Percentiles rank a stretch among this genome's conserved stretches.
Conservation (phyloP, 2,329 filamentous ascomycete species). For the Epichloe amarillans region DNA sequence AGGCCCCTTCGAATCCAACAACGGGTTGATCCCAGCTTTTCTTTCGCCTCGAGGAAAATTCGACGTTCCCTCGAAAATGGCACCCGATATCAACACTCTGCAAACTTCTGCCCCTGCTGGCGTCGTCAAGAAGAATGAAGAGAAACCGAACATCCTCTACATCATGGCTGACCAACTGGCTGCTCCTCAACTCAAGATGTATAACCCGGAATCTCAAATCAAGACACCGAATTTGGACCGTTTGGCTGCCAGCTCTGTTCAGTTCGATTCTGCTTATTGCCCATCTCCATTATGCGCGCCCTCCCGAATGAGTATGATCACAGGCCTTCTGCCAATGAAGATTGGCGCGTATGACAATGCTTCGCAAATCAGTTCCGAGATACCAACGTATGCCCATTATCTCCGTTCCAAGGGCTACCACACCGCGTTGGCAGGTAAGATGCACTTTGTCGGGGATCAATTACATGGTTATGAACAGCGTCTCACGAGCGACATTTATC, state of each 20-base stretch:
- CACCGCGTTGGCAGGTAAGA: constrained; percentile 84
- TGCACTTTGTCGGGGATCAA: constrained; percentile 95
- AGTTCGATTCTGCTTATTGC: constrained; percentile 91
- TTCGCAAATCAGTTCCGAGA: constrained; percentile 66
- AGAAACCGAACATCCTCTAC: constrained; percentile 42
- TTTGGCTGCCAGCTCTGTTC: constrained; percentile 67
- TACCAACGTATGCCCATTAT: constrained; percentile 88
- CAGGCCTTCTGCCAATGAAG: constrained; percentile 78
- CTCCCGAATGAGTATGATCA: constrained; percentile 89
- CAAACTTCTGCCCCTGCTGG: constrained; percentile 35
- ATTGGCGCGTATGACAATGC: constrained; percentile 91
- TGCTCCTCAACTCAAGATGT: constrained; percentile 80
- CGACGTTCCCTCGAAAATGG: constrained; percentile 36
- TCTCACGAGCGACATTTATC: constrained; percentile 91
- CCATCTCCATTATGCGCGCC: constrained; percentile 86
- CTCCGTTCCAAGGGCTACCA: constrained; percentile 75
- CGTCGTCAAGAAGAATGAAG: constrained; percentile 10
- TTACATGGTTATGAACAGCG: constrained; percentile 87
- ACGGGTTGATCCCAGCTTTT: not conserved
- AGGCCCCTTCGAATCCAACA: not conserved
- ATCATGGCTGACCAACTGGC: constrained; percentile 97
- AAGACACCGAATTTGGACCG: constrained; percentile 83
- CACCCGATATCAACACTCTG: constrained; percentile 62
- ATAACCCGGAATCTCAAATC: constrained; percentile 79
- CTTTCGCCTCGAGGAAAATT: not conserved